A percentile compares a stretch with the other conserved stretches of the same genome.
Evolutionary conservation across 768 basidiomycete species (phyloP).

Genomic region (Leccinum rimulosum): DNA sequence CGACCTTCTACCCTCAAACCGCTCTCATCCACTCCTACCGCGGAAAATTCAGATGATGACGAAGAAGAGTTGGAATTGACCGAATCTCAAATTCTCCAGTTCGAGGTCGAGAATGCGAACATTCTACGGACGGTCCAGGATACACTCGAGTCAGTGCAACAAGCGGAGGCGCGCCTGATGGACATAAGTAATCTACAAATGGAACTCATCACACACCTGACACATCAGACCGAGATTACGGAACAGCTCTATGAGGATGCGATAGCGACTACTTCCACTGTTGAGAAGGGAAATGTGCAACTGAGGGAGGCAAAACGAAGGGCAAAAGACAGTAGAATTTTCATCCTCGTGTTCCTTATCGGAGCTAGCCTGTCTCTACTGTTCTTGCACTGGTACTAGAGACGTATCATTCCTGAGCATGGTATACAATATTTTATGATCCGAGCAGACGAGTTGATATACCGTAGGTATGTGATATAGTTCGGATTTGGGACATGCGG

Average conservation of each 20-base stretch:
- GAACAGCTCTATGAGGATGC: conserved; percentile 96
- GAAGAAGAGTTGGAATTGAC: conserved; percentile 83
- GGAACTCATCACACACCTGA: conserved; percentile 85
- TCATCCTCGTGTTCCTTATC: conserved; percentile 87
- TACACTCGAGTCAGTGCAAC: conserved; percentile 84
- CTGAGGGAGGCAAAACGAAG: conserved; percentile 85
- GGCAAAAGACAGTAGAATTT: conserved; percentile 83
- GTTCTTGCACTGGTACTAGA: conserved; percentile 89
- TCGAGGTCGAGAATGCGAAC: conserved; percentile 87
- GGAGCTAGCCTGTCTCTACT: conserved; percentile 89
- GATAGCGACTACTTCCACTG: conserved; percentile 77
- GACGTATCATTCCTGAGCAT: conserved; percentile 2
- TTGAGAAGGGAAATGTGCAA: conserved; percentile 89
- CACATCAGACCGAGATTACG: conserved; percentile 86
- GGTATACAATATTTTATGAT: conserved; percentile 5
- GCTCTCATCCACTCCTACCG: conserved; percentile 32
- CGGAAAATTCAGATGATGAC: conserved; percentile 55
- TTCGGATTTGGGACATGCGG: not conserved
- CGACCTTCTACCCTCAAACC: conserved; percentile 29
- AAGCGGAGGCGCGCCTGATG: conserved; percentile 86
- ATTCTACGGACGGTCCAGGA: conserved; percentile 84
- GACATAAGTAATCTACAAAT: conserved; percentile 94
- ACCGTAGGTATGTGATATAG: not conserved
- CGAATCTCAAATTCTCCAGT: conserved; percentile 85
- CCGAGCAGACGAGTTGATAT: conserved; percentile 1